Conservation (phyloP, 2,329 filamentous ascomycete species). For the Massarina eburnea region DNA sequence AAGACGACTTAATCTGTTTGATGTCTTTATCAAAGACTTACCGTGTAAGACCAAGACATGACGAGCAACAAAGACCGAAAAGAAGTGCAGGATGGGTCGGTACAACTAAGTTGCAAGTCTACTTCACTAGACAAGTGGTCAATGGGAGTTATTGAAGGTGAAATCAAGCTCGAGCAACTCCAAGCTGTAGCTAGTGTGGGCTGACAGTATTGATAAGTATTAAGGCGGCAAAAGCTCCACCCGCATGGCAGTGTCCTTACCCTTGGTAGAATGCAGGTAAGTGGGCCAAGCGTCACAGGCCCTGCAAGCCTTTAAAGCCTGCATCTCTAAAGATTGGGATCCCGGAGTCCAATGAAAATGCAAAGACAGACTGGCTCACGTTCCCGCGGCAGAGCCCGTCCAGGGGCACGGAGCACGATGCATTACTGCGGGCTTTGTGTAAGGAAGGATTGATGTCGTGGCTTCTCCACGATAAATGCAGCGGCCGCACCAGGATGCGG, state of each 20-base stretch:
- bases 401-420: conserved; percentile 3
- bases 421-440: conserved; percentile 4
- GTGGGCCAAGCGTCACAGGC: conserved; percentile 21
- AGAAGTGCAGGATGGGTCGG: too few species aligned
- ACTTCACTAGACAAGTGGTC: background rate
- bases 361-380: background rate
- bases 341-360: conserved; percentile 14
- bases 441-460: conserved; percentile 12
- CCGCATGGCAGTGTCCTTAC: conserved; percentile 18
- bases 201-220: conserved; percentile 19
- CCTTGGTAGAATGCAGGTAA: conserved; percentile 18
- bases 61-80: background rate
- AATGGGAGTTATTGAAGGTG: background rate
- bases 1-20: too few species aligned
- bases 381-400: background rate
- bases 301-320: conserved; percentile 12
- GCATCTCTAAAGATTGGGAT: conserved; percentile 14
- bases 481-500: conserved; percentile 4
- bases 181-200: background rate
- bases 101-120: background rate
- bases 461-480: conserved; percentile 7
- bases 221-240: conserved; percentile 13
- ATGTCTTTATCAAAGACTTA: too few species aligned
- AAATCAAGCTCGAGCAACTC: background rate
- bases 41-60: too few species aligned